Evolutionary conservation across 495 filamentous ascomycete species (phyloP).

Genomic region (Tetracladium setigerum): DNA sequence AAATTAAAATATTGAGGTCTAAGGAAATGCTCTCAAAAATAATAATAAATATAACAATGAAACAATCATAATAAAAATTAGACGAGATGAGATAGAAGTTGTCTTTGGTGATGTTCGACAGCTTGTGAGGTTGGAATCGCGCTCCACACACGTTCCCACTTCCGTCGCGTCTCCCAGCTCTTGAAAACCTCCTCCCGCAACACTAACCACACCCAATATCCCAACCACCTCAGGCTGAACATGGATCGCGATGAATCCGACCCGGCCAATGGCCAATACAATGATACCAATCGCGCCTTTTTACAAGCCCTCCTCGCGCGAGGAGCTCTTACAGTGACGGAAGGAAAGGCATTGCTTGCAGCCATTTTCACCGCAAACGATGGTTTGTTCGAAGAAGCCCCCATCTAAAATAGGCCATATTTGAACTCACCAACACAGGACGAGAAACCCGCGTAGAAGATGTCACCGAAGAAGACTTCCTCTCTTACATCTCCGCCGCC

Average conservation of each 20-base stretch:
- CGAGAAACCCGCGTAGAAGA: slow-evolving; percentile 31
- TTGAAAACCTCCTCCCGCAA: not conserved
- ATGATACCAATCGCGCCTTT: slow-evolving; percentile 80
- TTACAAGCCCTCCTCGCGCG: slow-evolving; percentile 82
- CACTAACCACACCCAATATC: not conserved
- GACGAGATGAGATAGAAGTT: too few relatives aligned
- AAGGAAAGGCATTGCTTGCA: slow-evolving; percentile 67
- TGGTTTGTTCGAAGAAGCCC: not conserved
- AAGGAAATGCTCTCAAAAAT: too few relatives aligned
- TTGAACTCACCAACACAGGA: too few relatives aligned
- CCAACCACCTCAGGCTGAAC: not conserved
- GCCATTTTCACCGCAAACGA: slow-evolving; percentile 58
- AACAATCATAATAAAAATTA: too few relatives aligned
- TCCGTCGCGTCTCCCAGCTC: slow-evolving; percentile 13
- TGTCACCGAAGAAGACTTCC: slow-evolving; percentile 61
- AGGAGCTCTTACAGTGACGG: slow-evolving; percentile 63
- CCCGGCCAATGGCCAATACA: slow-evolving; percentile 9
- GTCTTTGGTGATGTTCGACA: too few relatives aligned
- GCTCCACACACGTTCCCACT: too few relatives aligned
- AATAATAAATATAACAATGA: too few relatives aligned
- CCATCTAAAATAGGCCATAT: not conserved
- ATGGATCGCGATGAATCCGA: slow-evolving; percentile 6
- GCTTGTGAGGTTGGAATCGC: too few relatives aligned
- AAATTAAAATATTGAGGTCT: too few relatives aligned
- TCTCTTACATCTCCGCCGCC: slow-evolving; percentile 57